Evolutionary conservation across 805 yeast species (phyloP).

Genomic region (Candida silvicultrix): DNA sequence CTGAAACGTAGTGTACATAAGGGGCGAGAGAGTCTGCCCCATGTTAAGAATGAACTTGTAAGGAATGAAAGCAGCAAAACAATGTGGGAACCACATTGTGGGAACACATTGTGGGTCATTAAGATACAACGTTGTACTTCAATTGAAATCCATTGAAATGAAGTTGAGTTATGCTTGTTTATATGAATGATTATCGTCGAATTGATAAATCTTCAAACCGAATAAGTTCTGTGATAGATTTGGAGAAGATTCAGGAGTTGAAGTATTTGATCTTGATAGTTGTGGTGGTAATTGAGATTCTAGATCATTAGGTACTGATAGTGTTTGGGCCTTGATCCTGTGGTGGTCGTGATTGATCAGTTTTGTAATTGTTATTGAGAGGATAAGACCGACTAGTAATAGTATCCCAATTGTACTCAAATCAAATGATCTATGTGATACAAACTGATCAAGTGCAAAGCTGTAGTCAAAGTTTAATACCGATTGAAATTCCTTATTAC

Average conservation of each 20-base stretch:
- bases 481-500: constrained; percentile 9
- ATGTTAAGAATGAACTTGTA: background rate
- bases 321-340: background rate
- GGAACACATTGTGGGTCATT: no score
- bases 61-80: no score
- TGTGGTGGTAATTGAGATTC: constrained; percentile 2
- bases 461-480: constrained; percentile 13
- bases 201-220: background rate
- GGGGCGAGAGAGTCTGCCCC: no score
- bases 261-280: constrained; percentile 2
- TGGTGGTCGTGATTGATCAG: background rate
- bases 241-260: constrained; percentile 4
- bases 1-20: no score
- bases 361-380: background rate
- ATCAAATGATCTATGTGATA: background rate
- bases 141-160: background rate
- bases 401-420: background rate
- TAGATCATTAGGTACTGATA: background rate
- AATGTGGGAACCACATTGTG: no score
- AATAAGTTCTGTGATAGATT: background rate
- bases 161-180: background rate
- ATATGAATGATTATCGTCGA: background rate
- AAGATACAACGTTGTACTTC: no score
- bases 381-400: background rate
- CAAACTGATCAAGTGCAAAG: constrained; percentile 4